Conservation (phyloP, 306 rosid genomes). For the Fragaria ananassa region DNA sequence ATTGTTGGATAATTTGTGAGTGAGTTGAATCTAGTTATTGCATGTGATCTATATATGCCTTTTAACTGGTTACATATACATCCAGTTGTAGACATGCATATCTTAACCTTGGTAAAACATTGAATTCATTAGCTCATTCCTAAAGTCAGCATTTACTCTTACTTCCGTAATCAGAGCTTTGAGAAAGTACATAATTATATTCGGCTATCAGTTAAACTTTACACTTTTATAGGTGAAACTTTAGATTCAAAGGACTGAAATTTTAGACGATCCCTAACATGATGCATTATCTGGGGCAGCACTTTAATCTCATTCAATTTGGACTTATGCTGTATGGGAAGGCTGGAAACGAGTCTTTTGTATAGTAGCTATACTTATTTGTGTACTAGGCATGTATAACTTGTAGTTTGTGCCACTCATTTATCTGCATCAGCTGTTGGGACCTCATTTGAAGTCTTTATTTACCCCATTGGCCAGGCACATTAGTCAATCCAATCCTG, state of each 20-base stretch:
- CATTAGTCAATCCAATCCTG: slow-evolving; percentile 15
- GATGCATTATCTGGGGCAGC: neutral
- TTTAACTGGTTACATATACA: neutral
- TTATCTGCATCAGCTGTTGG: neutral
- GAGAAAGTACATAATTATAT: neutral
- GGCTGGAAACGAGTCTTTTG: neutral
- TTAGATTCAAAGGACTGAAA: neutral
- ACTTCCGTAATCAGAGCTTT: neutral
- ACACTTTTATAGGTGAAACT: neutral
- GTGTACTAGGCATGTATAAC: neutral
- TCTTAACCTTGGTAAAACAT: neutral
- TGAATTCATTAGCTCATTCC: neutral
- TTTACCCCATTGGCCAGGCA: slow-evolving; percentile 19
- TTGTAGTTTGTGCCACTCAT: neutral
- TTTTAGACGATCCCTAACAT: neutral
- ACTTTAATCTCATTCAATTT: neutral
- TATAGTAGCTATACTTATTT: neutral
- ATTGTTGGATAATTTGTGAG: neutral
- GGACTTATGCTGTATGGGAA: neutral
- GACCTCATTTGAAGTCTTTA: slow-evolving; percentile 4
- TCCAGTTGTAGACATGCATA: neutral
- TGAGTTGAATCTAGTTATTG: slow-evolving; percentile 3
- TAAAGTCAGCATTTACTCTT: neutral
- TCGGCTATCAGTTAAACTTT: neutral
- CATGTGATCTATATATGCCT: neutral